These are phyloP conservation scores for Austroboletus eburneus DNA, from an alignment of 768 basidiomycete genomes.

Conservation along the genomic window DNA sequence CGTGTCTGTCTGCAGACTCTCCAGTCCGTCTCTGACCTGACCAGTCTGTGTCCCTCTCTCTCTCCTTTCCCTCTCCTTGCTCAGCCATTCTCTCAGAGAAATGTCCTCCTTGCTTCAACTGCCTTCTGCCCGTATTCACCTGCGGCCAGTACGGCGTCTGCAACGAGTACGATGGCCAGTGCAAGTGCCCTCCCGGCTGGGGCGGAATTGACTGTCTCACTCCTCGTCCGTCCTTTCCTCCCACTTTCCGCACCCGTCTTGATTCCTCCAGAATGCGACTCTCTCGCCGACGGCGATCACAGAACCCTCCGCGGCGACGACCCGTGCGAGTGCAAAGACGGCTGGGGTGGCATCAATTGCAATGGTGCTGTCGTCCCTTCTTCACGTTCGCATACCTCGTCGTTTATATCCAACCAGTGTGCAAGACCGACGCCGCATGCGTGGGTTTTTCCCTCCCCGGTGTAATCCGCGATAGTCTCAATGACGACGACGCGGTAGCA, in stretches of 20 bases:
- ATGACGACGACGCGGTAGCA: conserved; percentile 36
- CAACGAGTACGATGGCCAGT: conserved; percentile 90
- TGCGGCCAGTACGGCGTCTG: conserved; percentile 94
- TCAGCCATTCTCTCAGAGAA: conserved; percentile 34
- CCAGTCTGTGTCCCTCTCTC: conserved; percentile 7
- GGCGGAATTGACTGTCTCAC: conserved; percentile 92
- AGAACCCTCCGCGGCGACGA: conserved; percentile 75
- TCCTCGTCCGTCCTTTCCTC: conserved; percentile 61
- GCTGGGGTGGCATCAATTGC: conserved; percentile 96
- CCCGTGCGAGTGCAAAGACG: conserved; percentile 86
- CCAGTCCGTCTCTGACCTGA: conserved; percentile 12
- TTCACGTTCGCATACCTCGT: not conserved
- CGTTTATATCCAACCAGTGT: conserved; percentile 52
- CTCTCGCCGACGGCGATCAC: conserved; percentile 84
- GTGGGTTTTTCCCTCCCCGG: conserved; percentile 66
- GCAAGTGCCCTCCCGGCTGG: conserved; percentile 97
- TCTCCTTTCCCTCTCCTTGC: not conserved
- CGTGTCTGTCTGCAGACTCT: too few relatives aligned
- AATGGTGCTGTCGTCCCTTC: conserved; percentile 59
- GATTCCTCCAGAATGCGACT: conserved; percentile 74
- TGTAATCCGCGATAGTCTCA: conserved; percentile 34
- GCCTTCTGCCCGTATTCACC: conserved; percentile 82
- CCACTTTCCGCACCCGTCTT: not conserved
- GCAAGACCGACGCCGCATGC: conserved; percentile 79
- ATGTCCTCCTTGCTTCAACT: conserved; percentile 95